These are phyloP conservation scores for Asterochloris sp. DNA, from an alignment of 139 green algal genomes.

Conservation along the genomic window DNA sequence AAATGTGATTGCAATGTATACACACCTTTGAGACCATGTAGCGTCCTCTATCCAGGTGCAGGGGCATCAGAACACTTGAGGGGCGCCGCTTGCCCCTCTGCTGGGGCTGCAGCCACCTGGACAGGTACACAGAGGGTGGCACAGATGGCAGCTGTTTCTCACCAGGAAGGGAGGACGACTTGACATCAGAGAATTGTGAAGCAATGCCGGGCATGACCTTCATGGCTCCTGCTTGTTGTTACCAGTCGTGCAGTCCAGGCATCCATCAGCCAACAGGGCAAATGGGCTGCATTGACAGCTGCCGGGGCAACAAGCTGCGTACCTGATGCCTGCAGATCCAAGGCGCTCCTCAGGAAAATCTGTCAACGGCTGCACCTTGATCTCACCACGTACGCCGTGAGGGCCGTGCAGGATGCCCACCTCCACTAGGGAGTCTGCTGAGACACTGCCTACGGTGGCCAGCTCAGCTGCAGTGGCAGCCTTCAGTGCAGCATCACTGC, in stretches of 20 bases:
- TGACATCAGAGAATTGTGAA: too few relatives aligned
- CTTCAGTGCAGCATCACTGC: too few relatives aligned
- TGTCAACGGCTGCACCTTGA: slow-evolving; percentile 48
- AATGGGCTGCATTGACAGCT: too few relatives aligned
- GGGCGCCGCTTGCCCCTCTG: neutral
- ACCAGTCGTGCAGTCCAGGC: too few relatives aligned
- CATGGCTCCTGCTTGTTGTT: too few relatives aligned
- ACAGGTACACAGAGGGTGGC: neutral
- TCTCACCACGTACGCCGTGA: slow-evolving; percentile 49
- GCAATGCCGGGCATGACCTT: too few relatives aligned
- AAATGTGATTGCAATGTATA: neutral
- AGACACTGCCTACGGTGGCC: too few relatives aligned
- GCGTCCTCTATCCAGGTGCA: neutral
- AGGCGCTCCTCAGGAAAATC: slow-evolving; percentile 50
- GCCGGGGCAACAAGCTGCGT: neutral
- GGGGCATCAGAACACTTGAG: neutral
- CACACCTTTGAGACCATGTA: slow-evolving; percentile 14
- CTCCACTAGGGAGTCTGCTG: slow-evolving; percentile 33
- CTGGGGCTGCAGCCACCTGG: slow-evolving; percentile 16
- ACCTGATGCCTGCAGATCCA: slow-evolving; percentile 30
- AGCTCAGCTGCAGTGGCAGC: too few relatives aligned
- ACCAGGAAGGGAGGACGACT: too few relatives aligned
- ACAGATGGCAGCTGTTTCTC: too few relatives aligned
- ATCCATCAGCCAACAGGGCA: too few relatives aligned
- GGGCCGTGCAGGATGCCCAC: slow-evolving; percentile 36